Base-by-base conservation (phyloP, 108 stramenopile species). In the Fistulifera solaris region DNA sequence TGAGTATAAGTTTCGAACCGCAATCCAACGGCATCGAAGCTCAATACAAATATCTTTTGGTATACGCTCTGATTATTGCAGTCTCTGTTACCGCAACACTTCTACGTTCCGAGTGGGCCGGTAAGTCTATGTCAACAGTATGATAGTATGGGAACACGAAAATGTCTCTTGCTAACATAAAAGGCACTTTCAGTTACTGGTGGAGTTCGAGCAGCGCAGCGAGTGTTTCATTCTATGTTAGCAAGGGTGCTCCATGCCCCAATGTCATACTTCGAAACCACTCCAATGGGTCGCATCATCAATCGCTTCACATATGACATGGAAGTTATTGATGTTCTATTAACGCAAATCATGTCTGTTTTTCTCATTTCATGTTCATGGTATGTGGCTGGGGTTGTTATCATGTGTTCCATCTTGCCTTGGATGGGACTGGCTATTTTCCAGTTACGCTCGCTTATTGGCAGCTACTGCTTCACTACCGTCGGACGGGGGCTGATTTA, bases 251-350 rank as follows among this genome's bases (percentile, higher is more conserved):
- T 54, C 2, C 27, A 39, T 95, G 96, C 63, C 17, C 88, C 85
- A 10, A 75, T 88, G 77, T 61, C 73, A 16, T 96, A 89, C 66
- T 98, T 96, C 63, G 97, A 98, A 61, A 87, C 91, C 1, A 93
- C 87, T 13, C 96, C 96, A 1, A 71, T 94, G 60, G 97, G 97
- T 18, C 81, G 97, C 14, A 81, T 96, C 39, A 54, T 94, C 22
- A 96, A 93, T 62, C 75, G 97, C 16, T 96, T 98, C 67, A 89
- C 89, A 13, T 94, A 88, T 61, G 97, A 98, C 59, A 77, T 84
- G 14, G 89, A 95, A 56, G 82, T 87, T 47, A 64, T 85, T 22
- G 89, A 91, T 59, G 61, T 85, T 17, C 72, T 79, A 0, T 56
- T 91, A 17, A 80, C 84, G 22, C 54, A 81, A 58, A 57, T 66